Conservation (phyloP, 2,329 filamentous ascomycete species). For the Penicillium janthinellum region DNA sequence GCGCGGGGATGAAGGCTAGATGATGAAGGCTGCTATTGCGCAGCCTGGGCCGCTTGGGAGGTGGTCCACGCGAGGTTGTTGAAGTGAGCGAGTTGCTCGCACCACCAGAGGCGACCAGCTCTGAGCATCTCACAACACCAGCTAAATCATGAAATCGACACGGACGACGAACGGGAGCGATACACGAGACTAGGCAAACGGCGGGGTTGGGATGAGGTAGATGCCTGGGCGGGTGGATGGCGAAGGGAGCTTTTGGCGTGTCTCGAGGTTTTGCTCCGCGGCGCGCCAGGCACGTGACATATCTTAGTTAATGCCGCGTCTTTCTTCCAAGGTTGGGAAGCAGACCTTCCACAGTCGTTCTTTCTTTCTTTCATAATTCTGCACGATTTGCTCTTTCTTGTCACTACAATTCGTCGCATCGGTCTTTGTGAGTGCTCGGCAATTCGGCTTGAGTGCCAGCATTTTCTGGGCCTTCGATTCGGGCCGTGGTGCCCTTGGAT, state of each 20-base stretch:
- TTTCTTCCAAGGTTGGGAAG: conserved; percentile 5
- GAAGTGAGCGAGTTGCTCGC: conserved; percentile 44
- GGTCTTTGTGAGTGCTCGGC: conserved; percentile 8
- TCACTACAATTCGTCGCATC: neutral
- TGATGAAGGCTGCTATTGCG: conserved; percentile 24
- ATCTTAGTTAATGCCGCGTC: conserved; percentile 18
- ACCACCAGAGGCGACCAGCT: conserved; percentile 37
- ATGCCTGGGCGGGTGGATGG: conserved; percentile 18
- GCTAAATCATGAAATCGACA: conserved; percentile 23
- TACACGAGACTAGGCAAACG: neutral
- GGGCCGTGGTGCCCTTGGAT: conserved; percentile 8
- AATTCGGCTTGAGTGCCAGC: conserved; percentile 3
- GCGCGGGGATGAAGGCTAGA: conserved; percentile 6
- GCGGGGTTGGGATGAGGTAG: conserved; percentile 12
- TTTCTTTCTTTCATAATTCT: neutral
- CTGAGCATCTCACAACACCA: conserved; percentile 42
- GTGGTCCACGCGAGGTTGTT: conserved; percentile 35
- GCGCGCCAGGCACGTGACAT: conserved; percentile 27
- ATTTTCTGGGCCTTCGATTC: neutral
- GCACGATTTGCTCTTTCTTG: neutral
- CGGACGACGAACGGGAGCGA: neutral
- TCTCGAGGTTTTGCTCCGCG: conserved; percentile 29
- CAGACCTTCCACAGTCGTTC: neutral
- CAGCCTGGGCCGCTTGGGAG: conserved; percentile 24
- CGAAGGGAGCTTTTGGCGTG: conserved; percentile 22